Percentiles rank a stretch among this genome's conserved stretches.
These are phyloP conservation scores for Nicotiana undulata DNA, from an alignment of 257 asterid species.

Conservation along the genomic window DNA sequence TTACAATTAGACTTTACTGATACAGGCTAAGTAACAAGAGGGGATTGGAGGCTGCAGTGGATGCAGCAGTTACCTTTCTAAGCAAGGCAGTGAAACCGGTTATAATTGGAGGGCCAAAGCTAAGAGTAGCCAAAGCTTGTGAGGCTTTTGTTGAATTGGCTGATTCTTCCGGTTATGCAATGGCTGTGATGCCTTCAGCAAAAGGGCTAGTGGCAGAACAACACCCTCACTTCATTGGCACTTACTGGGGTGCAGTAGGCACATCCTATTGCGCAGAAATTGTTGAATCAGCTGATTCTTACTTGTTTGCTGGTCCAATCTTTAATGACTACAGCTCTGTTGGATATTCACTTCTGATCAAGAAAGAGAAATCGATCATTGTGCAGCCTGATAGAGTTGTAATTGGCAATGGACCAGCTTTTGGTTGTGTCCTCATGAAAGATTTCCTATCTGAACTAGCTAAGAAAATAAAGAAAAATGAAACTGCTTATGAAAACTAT, in stretches of 20 bases:
- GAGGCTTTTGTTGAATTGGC: conserved; percentile 53
- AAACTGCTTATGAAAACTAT: conserved; percentile 59
- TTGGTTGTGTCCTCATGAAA: conserved; percentile 72
- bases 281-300: conserved; percentile 76
- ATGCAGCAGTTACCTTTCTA: conserved; percentile 57
- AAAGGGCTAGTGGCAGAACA: conserved; percentile 74
- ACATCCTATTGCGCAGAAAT: conserved; percentile 78
- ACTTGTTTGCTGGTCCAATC: conserved; percentile 69
- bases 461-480: conserved; percentile 36
- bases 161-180: conserved; percentile 55
- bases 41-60: conserved; percentile 70
- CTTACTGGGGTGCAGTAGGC: conserved; percentile 79
- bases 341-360: conserved; percentile 74
- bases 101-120: conserved; percentile 75
- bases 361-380: conserved; percentile 61
- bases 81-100: conserved; percentile 78
- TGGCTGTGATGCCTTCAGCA: conserved; percentile 77
- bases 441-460: conserved; percentile 50
- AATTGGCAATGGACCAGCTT: conserved; percentile 54
- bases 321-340: conserved; percentile 82
- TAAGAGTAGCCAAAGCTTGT: conserved; percentile 47
- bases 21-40: conserved; percentile 56
- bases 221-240: conserved; percentile 73
- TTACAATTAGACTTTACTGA: background rate
- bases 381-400: conserved; percentile 75